Evolutionary conservation across 352 stramenopile genomes (phyloP).

Genomic region (Saprolegnia diclina): DNA sequence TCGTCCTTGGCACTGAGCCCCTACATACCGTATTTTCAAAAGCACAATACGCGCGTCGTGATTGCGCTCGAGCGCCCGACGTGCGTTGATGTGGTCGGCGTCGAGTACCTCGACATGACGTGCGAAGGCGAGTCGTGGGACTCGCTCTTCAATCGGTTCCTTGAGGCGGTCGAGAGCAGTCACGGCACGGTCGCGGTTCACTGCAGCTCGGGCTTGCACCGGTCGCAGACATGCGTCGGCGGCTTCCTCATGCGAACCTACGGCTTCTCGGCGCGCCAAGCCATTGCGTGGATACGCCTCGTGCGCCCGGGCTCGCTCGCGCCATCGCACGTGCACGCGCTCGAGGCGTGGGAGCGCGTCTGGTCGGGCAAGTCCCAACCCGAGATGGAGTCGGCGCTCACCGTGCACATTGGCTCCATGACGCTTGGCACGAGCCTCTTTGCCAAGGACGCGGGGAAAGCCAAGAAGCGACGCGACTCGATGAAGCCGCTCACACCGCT

Average conservation of each 20-base stretch:
- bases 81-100: neutral
- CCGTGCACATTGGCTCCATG: neutral
- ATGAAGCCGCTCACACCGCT: neutral
- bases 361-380: neutral
- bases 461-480: neutral
- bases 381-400: neutral
- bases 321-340: neutral
- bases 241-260: neutral
- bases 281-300: neutral
- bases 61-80: neutral
- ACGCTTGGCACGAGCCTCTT: neutral
- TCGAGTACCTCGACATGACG: neutral
- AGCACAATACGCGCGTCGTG: neutral
- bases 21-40: neutral
- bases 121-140: neutral
- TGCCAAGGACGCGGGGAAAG: neutral
- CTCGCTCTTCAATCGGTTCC: neutral
- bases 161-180: neutral
- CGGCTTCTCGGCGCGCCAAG: neutral
- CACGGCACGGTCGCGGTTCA: neutral
- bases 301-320: neutral
- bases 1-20: neutral
- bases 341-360: neutral
- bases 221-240: neutral
- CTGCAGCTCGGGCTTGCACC: neutral